Base-by-base conservation (phyloP, 352 stramenopile species). In the Phytophthora lateralis region DNA sequence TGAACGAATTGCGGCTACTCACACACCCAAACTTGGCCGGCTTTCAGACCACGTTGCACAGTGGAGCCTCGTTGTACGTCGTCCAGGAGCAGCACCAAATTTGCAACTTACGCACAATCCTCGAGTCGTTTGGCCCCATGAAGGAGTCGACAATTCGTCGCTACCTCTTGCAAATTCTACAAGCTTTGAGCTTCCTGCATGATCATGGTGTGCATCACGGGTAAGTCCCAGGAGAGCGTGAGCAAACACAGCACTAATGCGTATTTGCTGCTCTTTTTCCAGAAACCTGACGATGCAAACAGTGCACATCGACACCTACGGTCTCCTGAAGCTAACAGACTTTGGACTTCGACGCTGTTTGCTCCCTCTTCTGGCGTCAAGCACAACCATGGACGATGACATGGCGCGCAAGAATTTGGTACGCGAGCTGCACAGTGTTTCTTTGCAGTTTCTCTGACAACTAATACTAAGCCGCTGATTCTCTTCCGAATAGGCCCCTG, bases 101-200 rank as follows among this genome's bases (percentile, higher is more conserved):
- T 43, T 90, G 81, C 45, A 72, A 72, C n/a, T 46, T 90, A 3
- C 54, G 62, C 15, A 89, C 81, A 20, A 86, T 90, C 27, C 63
- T 92, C 2, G 70, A 76, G 47, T 85, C 79, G 8, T 92, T 92
- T 60, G 83, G 83, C 0, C 54, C 71, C 0, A 92, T 92, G 83
- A 90, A 88, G 21, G 83, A 92, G 48, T 52, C 79, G 9, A 89
- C 78, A 15, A 84, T 92, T 43, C 81, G 79, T 0, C 75, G 81
- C 0, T 93, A 93, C 24, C n/a, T 89, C 10, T 14, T 75, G 14
- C 83, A 93, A 39, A 47, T 91, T 12, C 55, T 90, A 1, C 67
- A 90, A 18, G 81, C 61, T 12, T 58, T 90, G 2, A 50, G 50
- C 6, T 89, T 58, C 56, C 70, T 93, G 6, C 81, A 91, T 29